These are phyloP conservation scores for Neurospora sp. DNA, from an alignment of 2,329 filamentous ascomycete species.

Conservation along the genomic window DNA sequence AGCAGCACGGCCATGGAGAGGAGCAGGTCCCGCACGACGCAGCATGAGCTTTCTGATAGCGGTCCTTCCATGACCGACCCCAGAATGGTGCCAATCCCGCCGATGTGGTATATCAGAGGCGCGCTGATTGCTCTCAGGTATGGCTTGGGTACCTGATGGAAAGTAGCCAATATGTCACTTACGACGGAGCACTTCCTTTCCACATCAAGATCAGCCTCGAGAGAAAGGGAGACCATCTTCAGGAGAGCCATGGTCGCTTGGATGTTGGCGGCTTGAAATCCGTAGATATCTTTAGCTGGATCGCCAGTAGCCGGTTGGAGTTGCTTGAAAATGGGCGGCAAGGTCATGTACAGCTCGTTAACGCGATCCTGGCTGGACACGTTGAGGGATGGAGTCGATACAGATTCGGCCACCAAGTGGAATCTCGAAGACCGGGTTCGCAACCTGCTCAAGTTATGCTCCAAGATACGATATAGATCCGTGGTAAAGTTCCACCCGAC, in stretches of 20 bases:
- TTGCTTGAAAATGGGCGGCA: slow-evolving; percentile 22
- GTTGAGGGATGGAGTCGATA: slow-evolving; percentile 1
- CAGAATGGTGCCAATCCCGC: slow-evolving; percentile 25
- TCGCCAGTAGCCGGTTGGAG: slow-evolving; percentile 18
- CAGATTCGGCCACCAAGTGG: not conserved
- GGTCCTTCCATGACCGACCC: slow-evolving; percentile 25
- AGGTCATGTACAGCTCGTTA: slow-evolving; percentile 17
- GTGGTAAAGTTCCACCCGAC: slow-evolving; percentile 23
- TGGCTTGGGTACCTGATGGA: slow-evolving; percentile 19
- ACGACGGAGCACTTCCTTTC: slow-evolving; percentile 23
- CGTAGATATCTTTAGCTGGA: slow-evolving; percentile 21
- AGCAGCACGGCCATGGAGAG: slow-evolving; percentile 24
- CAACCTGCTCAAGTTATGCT: slow-evolving; percentile 33
- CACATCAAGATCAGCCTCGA: slow-evolving; percentile 18
- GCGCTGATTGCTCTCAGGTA: slow-evolving; percentile 23
- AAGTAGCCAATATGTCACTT: slow-evolving; percentile 20
- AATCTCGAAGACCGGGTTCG: slow-evolving; percentile 4
- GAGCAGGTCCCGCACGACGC: slow-evolving; percentile 20
- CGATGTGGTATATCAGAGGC: slow-evolving; percentile 25
- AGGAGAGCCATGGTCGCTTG: slow-evolving; percentile 25
- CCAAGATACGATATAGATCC: slow-evolving; percentile 40
- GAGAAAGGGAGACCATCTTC: slow-evolving; percentile 22
- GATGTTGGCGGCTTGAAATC: slow-evolving; percentile 29
- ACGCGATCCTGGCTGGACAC: slow-evolving; percentile 14
- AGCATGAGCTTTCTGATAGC: slow-evolving; percentile 21